phyloP scores from a whole-genome alignment of 345 rosid genomes.

The Eucalyptus polyanthemos region DNA sequence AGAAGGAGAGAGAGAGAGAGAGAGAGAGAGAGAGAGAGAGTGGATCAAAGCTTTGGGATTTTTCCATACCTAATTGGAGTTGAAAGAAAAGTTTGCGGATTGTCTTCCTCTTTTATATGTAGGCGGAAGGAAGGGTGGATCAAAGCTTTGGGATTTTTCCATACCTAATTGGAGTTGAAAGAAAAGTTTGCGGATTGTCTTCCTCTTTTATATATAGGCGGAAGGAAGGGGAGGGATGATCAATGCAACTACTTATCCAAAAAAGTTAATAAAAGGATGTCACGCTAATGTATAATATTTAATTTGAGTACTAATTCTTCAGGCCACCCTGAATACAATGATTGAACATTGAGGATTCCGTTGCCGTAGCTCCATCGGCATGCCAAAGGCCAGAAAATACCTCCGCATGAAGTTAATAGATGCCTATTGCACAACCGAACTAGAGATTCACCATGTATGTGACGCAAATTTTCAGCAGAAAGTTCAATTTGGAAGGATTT shows the following conservation, averaged over 20 bases:
- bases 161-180: too few relatives aligned
- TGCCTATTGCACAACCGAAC: neutral
- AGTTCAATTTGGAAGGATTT: neutral
- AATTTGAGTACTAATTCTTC: neutral
- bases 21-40: neutral
- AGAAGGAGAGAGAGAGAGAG: too few relatives aligned
- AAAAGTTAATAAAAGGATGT: neutral
- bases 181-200: too few relatives aligned
- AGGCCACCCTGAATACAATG: neutral
- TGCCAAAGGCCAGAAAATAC: neutral
- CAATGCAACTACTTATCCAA: neutral
- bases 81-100: neutral
- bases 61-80: neutral
- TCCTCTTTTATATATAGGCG: too few relatives aligned
- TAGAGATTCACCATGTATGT: neutral
- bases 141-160: too few relatives aligned
- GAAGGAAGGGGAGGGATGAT: neutral
- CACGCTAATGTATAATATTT: neutral
- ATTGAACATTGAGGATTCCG: neutral
- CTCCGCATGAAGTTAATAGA: neutral
- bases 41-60: neutral
- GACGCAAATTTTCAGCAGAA: too few relatives aligned
- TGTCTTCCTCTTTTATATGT: neutral
- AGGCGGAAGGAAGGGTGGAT: neutral
- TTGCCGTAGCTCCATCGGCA: neutral